Evolutionary conservation across 768 basidiomycete genomes (phyloP).

Genomic region (Tricholoma saponaceum): DNA sequence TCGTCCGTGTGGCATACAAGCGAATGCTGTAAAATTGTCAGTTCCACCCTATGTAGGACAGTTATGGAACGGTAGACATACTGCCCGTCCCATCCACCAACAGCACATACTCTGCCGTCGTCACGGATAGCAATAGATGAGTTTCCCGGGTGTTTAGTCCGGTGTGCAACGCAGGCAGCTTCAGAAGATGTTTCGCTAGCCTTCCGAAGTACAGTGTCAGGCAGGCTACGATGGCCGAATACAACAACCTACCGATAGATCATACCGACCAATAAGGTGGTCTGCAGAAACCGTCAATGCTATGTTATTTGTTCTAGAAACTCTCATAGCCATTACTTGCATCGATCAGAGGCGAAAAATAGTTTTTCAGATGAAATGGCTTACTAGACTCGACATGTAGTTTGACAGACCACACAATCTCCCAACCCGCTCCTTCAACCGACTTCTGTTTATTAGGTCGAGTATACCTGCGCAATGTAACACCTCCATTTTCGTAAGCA

Average conservation of each 20-base stretch:
- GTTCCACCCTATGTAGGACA: background rate
- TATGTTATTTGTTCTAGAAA: slow-evolving; percentile 51
- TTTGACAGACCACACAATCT: slow-evolving; percentile 59
- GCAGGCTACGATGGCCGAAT: background rate
- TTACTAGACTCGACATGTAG: slow-evolving; percentile 71
- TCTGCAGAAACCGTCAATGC: slow-evolving; percentile 87
- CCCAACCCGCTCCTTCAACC: slow-evolving; percentile 74
- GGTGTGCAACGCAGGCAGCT: slow-evolving; percentile 21
- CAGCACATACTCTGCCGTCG: slow-evolving; percentile 76
- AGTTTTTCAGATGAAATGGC: slow-evolving; percentile 15
- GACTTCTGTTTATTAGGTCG: slow-evolving; percentile 40
- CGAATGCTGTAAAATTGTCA: slow-evolving; percentile 51
- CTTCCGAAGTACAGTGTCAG: background rate
- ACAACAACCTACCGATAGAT: slow-evolving; percentile 41
- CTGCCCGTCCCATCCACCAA: slow-evolving; percentile 96
- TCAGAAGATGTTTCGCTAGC: background rate
- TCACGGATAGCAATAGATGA: slow-evolving; percentile 68
- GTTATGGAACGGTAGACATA: slow-evolving; percentile 32
- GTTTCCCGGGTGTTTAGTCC: slow-evolving; percentile 80
- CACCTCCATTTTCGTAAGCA: slow-evolving; percentile 86
- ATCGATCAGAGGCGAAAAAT: background rate
- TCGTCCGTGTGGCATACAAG: slow-evolving; percentile 73
- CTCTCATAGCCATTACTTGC: slow-evolving; percentile 83
- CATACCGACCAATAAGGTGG: slow-evolving; percentile 66
- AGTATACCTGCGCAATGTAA: slow-evolving; percentile 60